A percentile compares a stretch with the other conserved stretches of the same genome.
Evolutionary conservation across 257 asterid species (phyloP).

Genomic region (Solanum lycopersicoides): DNA sequence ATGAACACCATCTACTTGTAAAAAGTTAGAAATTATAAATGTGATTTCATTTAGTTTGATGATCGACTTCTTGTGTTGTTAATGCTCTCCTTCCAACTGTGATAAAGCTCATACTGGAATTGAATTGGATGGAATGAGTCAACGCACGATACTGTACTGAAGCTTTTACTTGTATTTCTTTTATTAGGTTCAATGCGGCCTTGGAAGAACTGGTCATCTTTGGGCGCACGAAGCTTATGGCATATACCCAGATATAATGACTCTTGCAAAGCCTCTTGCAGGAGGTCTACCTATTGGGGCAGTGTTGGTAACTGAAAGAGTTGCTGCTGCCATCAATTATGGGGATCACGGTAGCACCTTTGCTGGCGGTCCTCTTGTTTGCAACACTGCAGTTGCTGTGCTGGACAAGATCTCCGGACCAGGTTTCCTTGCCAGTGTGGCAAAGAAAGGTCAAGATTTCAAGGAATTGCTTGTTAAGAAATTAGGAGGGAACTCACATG

Average conservation of each 20-base stretch:
- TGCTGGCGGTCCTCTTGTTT: slow-evolving; percentile 92
- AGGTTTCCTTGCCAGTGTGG: slow-evolving; percentile 42
- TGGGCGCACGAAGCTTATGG: slow-evolving; percentile 86
- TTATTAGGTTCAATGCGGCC: slow-evolving; percentile 83
- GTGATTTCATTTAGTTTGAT: too few species aligned
- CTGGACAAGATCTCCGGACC: slow-evolving; percentile 69
- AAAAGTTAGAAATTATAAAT: not conserved
- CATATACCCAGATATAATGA: slow-evolving; percentile 81
- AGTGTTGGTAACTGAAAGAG: slow-evolving; percentile 44
- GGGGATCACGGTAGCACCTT: slow-evolving; percentile 99
- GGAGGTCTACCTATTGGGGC: slow-evolving; percentile 98
- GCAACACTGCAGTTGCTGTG: slow-evolving; percentile 68
- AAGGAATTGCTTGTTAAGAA: slow-evolving; percentile 38
- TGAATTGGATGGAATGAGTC: not conserved
- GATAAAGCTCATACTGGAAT: too few species aligned
- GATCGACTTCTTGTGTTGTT: not conserved
- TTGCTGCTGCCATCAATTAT: slow-evolving; percentile 52
- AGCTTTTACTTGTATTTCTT: not conserved
- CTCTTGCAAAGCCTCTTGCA: slow-evolving; percentile 97
- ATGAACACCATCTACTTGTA: not conserved
- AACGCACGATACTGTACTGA: not conserved
- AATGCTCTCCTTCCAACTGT: not conserved
- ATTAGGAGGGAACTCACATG: slow-evolving; percentile 52
- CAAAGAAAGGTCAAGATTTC: slow-evolving; percentile 58
- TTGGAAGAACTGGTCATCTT: slow-evolving; percentile 82